Percentiles rank a stretch among this genome's conserved stretches.
phyloP scores from a whole-genome alignment of 495 filamentous ascomycete species.

The Penicillium herquei region DNA sequence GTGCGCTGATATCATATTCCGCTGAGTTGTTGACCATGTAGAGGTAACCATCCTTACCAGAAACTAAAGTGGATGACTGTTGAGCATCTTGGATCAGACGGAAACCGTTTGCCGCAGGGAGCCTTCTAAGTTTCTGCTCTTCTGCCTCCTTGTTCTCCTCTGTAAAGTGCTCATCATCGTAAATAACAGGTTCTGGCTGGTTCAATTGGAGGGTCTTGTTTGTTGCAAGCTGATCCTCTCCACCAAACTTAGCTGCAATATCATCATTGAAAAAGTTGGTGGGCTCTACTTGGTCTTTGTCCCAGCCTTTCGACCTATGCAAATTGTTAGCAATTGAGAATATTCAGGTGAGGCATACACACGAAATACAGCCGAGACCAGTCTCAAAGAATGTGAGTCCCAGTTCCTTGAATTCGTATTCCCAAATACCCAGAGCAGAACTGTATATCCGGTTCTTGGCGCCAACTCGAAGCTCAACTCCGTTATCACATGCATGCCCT shows the following conservation, averaged over 20 bases:
- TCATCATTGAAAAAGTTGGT: background rate
- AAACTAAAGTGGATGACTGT: background rate
- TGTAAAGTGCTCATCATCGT: background rate
- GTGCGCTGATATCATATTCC: constrained; percentile 1
- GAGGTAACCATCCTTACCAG: background rate
- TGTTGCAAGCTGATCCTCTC: background rate
- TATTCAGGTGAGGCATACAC: background rate
- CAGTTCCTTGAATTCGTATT: background rate
- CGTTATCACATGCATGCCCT: background rate
- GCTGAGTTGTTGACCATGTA: background rate
- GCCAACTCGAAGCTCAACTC: constrained; percentile 1
- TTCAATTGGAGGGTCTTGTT: background rate
- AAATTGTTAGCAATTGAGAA: background rate
- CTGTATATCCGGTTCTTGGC: constrained; percentile 3
- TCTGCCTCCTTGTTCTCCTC: background rate
- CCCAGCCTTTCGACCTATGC: background rate
- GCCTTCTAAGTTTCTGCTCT: background rate
- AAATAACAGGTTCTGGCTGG: background rate
- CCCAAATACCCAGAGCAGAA: background rate
- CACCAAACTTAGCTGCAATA: background rate
- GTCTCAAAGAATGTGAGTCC: constrained; percentile 1
- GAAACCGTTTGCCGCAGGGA: background rate
- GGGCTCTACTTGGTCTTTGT: background rate
- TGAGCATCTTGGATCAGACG: background rate
- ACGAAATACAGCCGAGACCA: constrained; percentile 3